Evolutionary conservation across 805 yeast species (phyloP).

Genomic region (Barnettozyma vustinii): DNA sequence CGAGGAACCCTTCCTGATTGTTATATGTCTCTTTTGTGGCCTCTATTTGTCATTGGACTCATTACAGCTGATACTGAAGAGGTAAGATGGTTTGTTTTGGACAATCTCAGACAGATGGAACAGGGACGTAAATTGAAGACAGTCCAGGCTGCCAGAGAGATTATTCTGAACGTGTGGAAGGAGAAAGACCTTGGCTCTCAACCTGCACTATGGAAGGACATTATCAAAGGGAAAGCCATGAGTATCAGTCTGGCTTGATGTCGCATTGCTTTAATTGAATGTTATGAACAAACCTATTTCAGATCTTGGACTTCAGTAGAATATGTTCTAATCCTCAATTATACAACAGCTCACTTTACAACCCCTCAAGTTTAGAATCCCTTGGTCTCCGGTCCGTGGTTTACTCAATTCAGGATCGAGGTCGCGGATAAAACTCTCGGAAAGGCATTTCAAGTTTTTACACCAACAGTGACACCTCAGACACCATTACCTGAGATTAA

Average conservation of each 20-base stretch:
- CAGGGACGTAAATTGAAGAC: slow-evolving; percentile 33
- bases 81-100: slow-evolving; percentile 34
- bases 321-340: no score
- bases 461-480: no score
- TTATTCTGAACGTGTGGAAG: slow-evolving; percentile 35
- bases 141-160: slow-evolving; percentile 31
- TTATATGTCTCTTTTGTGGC: slow-evolving; percentile 37
- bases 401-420: no score
- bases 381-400: no score
- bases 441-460: no score
- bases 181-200: slow-evolving; percentile 31
- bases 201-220: slow-evolving; percentile 32
- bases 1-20: slow-evolving; percentile 25
- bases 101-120: slow-evolving; percentile 31
- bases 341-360: no score
- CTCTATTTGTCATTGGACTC: slow-evolving; percentile 35
- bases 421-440: no score
- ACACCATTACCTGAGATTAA: no score
- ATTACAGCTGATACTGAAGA: slow-evolving; percentile 30
- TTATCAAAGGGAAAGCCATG: slow-evolving; percentile 31
- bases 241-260: slow-evolving; percentile 35
- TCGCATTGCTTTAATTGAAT: no score
- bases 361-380: no score
- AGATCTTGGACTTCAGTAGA: no score
- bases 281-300: no score